These are phyloP conservation scores for Hondaea fermentalgiana DNA, from an alignment of 108 stramenopile species.

Conservation along the genomic window DNA sequence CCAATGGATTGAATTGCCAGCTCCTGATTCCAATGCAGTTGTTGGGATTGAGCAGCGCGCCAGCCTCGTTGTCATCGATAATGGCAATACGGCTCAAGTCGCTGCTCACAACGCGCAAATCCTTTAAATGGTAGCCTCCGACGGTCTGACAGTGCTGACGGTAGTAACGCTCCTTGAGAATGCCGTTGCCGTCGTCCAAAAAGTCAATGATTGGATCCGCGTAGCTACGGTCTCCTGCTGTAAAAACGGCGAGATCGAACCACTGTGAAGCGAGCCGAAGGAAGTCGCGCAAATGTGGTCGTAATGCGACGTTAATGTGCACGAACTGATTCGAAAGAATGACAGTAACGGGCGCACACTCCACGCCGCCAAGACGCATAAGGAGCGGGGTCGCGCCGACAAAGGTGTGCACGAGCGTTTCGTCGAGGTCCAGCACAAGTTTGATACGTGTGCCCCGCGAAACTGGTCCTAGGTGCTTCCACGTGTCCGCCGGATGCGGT, in stretches of 20 bases:
- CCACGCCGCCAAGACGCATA: background rate
- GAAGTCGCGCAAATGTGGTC: background rate
- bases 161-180: background rate
- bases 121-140: background rate
- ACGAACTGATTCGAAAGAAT: background rate
- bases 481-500: background rate
- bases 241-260: background rate
- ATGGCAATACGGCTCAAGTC: background rate
- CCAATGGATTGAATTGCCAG: background rate
- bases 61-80: background rate
- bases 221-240: background rate
- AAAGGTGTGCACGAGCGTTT: background rate
- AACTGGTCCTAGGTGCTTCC: background rate
- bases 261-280: background rate
- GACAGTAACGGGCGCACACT: background rate
- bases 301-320: background rate
- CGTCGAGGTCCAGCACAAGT: background rate
- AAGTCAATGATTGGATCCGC: constrained; percentile 2
- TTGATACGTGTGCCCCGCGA: background rate
- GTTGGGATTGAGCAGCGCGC: background rate
- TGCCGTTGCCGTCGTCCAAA: background rate
- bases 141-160: background rate
- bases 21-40: background rate
- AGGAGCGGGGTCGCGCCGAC: background rate
- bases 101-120: background rate